Evolutionary conservation across 2,329 filamentous ascomycete genomes (phyloP), one percentile per base, ranked within the genome.

Genomic region (Arthrobotrys musiformis): DNA sequence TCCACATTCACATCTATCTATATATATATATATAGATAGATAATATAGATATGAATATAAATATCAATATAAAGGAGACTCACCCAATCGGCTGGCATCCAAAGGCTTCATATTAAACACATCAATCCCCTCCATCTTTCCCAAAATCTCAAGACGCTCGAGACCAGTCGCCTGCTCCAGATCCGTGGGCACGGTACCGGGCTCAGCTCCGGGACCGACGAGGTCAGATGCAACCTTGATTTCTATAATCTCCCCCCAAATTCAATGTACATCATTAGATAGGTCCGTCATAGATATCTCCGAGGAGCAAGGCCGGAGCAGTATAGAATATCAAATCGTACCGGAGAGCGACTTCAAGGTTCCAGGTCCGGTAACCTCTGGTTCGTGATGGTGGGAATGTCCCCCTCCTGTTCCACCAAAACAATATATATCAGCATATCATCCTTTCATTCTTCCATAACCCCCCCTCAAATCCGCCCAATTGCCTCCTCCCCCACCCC

Each of bases 61-160:
- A 42, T 17, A 42, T 8, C 40, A 42, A 26, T 28, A 62, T 48
- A 56, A 48, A 40, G n/a, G 19, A 33, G 11, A 26, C 17, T 58
- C 88, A 92, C 94, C 94, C 85, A 89, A 89, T 83, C 95, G 91
- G 85, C 92, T 95, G 79, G 94, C 88, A 85, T 98, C 95, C 82
- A 99, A 89, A 79, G 95, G 95, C 85, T 90, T 91, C 95, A 98
- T 97, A 87, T 99, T 94, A 87, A 99, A 99, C 84, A 98, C 88
- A 84, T 99, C 95, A 82, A 97, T 87, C 81, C 95, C 94, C 88
- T 98, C 93, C 92, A 98, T 97, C 90, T 99, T 99, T 86, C 95
- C 95, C 84, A 99, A 88, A 83, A 99, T 95, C 86, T 99, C 95
- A 82, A 99, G 89, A 89, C 95, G 94, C 88, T 99, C 95, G 78